Conservation (phyloP, 2,329 filamentous ascomycete species). For the Talaromyces sp. region DNA sequence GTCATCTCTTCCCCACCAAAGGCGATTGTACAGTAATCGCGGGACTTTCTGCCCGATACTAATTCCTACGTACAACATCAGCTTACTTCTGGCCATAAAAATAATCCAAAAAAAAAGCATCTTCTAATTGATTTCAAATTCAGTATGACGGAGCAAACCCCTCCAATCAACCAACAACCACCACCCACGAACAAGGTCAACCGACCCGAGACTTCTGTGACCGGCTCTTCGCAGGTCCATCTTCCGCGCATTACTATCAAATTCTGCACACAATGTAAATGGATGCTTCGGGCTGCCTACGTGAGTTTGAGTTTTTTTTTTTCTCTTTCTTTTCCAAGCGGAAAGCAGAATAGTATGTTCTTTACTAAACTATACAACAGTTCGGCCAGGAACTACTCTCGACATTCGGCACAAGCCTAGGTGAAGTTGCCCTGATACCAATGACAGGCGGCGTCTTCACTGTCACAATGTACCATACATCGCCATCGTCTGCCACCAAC, state of each 20-base stretch:
- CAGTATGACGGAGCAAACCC: conserved; percentile 14
- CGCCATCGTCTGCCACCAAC: conserved; percentile 24
- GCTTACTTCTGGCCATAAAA: neutral
- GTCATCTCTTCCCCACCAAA: neutral
- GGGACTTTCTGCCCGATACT: neutral
- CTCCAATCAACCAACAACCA: conserved; percentile 7
- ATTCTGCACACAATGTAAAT: conserved; percentile 91
- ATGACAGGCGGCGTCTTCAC: conserved; percentile 78
- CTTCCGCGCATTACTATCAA: conserved; percentile 79
- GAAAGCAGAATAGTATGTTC: no score
- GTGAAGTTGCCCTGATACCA: conserved; percentile 83
- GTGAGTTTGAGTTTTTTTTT: conserved; percentile 50
- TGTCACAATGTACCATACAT: conserved; percentile 56
- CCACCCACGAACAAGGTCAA: conserved; percentile 2
- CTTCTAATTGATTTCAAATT: neutral
- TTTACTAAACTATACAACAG: conserved; percentile 42
- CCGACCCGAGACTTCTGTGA: neutral
- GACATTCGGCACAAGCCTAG: conserved; percentile 78
- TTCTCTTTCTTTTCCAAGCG: no score
- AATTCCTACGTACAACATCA: neutral
- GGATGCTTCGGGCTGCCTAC: conserved; percentile 83
- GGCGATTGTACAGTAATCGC: no score
- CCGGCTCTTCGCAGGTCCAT: conserved; percentile 20
- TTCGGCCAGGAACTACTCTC: conserved; percentile 93
- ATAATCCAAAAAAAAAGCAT: neutral